Evolutionary conservation across 495 filamentous ascomycete genomes (phyloP), one percentile per base, ranked within the genome.

Genomic region (Parmelia sp.): DNA sequence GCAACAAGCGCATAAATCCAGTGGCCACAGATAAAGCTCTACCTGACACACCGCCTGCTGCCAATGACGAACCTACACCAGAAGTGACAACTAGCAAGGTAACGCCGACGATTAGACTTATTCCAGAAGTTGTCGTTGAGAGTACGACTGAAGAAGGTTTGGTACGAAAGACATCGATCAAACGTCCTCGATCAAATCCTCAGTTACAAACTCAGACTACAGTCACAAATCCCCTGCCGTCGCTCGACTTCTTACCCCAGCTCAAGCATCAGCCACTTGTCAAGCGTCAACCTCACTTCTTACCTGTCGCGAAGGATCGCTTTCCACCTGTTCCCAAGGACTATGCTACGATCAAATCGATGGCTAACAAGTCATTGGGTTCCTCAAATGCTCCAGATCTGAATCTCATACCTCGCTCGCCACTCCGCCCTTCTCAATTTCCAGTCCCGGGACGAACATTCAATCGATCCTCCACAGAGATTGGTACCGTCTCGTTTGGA

Each of bases 241-340:
- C 59, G 39, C 64, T 70, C 3, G 68, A 71, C 56, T 71, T 71
- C 47, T 42, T 71, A 11, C 70, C 70, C n/a, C 33, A 70, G 57
- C 64, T 71, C 19, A 71, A 71, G 57, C 70, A 71, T 65, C 70
- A 71, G 57, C 70, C 70, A 11, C 59, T 71, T 23, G 57, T 60
- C 35, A 70, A 66, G 47, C 60, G 62, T 12, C 65, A 68, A 60
- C 58, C 60, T 5, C 37, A 23, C 17, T 68, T 63, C 58, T 51
- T 14, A 55, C 57, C 36, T 47, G 63, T 36, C 27, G 56, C 21
- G 25, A 57, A 5, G 21, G 57, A 37, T 47, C 47, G 9, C n/a
- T 21, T n/a, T 39, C 53, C 29, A 60, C 62, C 69, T 25, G 57
- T 35, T 14, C 60, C 59, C 12, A 65, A 66, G 60, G 61, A 61